Evolutionary conservation across 352 stramenopile species (phyloP).

Genomic region (Aphanomyces invadans): DNA sequence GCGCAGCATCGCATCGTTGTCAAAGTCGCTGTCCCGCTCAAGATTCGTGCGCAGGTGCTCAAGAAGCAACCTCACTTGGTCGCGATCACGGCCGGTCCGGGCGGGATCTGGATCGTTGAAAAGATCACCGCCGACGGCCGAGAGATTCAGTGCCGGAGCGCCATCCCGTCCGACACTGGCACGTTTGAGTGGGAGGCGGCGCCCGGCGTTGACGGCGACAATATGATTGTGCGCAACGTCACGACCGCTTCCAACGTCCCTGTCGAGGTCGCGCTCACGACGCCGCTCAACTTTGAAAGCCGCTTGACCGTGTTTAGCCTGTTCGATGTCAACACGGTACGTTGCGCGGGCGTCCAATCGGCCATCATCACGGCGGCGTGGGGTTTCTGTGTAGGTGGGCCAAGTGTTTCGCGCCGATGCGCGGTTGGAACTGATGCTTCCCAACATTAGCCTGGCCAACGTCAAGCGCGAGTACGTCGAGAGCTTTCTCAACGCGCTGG

Average conservation of each 20-base stretch:
- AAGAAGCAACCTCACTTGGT: not conserved
- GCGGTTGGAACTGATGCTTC: conserved; percentile 24
- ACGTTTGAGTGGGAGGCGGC: conserved; percentile 5
- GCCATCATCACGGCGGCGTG: too few species aligned
- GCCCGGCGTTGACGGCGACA: not conserved
- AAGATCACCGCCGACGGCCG: not conserved
- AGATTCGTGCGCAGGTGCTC: not conserved
- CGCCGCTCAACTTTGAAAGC: conserved; percentile 5
- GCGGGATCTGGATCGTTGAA: not conserved
- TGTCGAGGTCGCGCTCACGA: not conserved
- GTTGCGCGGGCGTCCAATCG: too few species aligned
- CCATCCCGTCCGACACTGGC: not conserved
- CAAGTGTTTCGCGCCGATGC: conserved; percentile 8
- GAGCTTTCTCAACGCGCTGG: conserved; percentile 21
- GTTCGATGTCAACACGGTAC: conserved; percentile 12
- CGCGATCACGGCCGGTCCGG: not conserved
- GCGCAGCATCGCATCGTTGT: not conserved
- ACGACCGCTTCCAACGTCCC: not conserved
- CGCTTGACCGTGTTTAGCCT: not conserved
- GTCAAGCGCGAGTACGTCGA: conserved; percentile 19
- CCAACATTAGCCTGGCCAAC: conserved; percentile 29
- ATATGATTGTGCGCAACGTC: not conserved
- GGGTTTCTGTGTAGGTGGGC: too few species aligned
- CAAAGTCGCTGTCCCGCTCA: not conserved
- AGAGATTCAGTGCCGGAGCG: conserved; percentile 5